Evolutionary conservation across 2,329 filamentous ascomycete species (phyloP).

Genomic region (Coniochaeta ligniaria): DNA sequence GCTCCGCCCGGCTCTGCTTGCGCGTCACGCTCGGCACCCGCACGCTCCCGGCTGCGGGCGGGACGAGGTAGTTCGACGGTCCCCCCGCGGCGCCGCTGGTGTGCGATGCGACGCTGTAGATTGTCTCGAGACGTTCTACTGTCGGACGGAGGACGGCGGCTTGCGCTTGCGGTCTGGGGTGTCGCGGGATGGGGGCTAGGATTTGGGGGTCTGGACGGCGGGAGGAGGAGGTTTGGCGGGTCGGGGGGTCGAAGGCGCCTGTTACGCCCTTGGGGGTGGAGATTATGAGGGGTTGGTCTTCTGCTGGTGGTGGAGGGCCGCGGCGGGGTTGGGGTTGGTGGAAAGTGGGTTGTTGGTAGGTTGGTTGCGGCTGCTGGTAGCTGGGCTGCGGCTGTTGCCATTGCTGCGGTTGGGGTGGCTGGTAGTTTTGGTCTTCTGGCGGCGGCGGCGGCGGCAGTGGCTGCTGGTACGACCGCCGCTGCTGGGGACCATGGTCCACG

Average conservation of each 20-base stretch:
- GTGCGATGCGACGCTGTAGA: conserved; percentile 32
- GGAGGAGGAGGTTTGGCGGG: conserved; percentile 21
- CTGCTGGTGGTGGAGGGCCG: conserved; percentile 16
- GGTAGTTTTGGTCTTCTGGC: too few relatives aligned
- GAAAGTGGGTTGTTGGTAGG: not conserved
- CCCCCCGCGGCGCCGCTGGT: conserved; percentile 11
- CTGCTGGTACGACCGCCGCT: conserved; percentile 11
- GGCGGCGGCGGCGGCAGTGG: too few relatives aligned
- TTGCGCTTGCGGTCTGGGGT: conserved; percentile 25
- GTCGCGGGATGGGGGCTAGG: conserved; percentile 45
- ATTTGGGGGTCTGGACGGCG: conserved; percentile 35
- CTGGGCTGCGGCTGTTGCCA: not conserved
- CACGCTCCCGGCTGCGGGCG: conserved; percentile 24
- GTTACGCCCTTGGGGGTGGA: conserved; percentile 50
- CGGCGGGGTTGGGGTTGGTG: conserved; percentile 11
- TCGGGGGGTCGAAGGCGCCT: conserved; percentile 43
- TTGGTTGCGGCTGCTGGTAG: not conserved
- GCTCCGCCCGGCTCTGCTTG: conserved; percentile 47
- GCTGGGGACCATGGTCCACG: conserved; percentile 9
- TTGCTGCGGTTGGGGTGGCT: not conserved
- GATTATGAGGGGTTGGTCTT: conserved; percentile 52
- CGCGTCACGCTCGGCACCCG: conserved; percentile 35
- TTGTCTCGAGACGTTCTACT: conserved; percentile 48
- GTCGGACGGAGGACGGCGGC: conserved; percentile 32
- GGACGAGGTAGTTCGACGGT: conserved; percentile 11